Percentiles rank a stretch among this genome's conserved stretches.
phyloP scores from a whole-genome alignment of 768 basidiomycete species.

The Rhizopogon sp. region DNA sequence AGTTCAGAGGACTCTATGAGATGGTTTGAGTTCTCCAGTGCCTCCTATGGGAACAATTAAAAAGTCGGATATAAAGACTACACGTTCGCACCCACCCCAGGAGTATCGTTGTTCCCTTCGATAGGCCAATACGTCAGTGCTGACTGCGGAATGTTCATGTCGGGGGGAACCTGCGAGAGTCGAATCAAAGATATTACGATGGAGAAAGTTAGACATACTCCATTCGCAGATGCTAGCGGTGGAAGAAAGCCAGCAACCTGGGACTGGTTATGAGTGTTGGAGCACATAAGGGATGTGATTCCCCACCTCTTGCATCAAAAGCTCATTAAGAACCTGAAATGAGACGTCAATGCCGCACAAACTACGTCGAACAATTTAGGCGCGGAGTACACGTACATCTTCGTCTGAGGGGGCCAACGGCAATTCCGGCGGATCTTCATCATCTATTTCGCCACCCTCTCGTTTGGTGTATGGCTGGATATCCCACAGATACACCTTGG shows the following conservation, averaged over 20 bases:
- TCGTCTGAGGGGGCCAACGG: neutral
- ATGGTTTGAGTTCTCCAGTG: neutral
- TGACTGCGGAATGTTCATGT: neutral
- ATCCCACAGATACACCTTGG: slow-evolving; percentile 28
- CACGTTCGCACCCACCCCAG: neutral
- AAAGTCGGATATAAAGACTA: neutral
- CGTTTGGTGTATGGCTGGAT: slow-evolving; percentile 17
- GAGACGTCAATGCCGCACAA: neutral
- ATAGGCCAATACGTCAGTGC: neutral
- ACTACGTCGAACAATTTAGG: neutral
- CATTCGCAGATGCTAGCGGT: neutral
- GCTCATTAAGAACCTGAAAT: neutral
- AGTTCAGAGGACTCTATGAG: neutral
- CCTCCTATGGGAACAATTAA: neutral
- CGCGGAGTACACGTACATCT: neutral
- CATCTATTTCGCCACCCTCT: slow-evolving; percentile 14
- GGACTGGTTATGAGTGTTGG: neutral
- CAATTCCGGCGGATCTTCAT: neutral
- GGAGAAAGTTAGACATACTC: neutral
- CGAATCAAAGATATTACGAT: neutral
- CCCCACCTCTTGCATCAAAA: neutral
- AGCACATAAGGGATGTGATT: neutral
- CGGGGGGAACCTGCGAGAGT: neutral
- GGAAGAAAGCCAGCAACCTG: slow-evolving; percentile 1
- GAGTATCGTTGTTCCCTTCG: neutral